phyloP scores from a whole-genome alignment of 345 rosid genomes.

The Noccaea caerulescens region DNA sequence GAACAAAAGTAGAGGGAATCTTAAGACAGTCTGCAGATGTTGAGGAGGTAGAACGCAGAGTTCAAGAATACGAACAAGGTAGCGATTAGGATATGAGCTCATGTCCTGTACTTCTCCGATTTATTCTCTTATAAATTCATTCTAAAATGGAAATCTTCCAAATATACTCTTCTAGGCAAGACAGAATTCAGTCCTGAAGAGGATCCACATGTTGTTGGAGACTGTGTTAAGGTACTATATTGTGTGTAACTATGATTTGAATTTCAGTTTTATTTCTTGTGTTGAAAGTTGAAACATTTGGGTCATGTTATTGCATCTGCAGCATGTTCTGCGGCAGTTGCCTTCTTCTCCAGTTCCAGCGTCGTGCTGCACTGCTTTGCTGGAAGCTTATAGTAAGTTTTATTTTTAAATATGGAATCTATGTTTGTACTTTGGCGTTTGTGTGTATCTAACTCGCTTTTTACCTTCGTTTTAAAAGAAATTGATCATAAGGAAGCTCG shows the following conservation, averaged over 20 bases:
- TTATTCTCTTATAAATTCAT: not conserved
- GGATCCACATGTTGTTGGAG: conserved; percentile 98
- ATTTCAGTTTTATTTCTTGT: conserved; percentile 17
- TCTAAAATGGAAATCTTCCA: not conserved
- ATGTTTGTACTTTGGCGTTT: conserved; percentile 12
- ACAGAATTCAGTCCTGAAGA: conserved; percentile 80
- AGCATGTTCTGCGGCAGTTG: conserved; percentile 96
- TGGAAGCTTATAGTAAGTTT: conserved; percentile 91
- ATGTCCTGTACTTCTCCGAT: not conserved
- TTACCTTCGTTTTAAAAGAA: conserved; percentile 51
- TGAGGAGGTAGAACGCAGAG: conserved; percentile 95
- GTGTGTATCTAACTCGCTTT: conserved; percentile 10
- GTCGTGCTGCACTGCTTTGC: conserved; percentile 91
- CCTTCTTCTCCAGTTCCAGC: conserved; percentile 99
- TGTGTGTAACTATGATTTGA: conserved; percentile 31
- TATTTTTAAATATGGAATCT: conserved; percentile 2
- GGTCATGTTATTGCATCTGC: conserved; percentile 44
- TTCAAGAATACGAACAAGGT: conserved; percentile 96
- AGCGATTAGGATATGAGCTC: conserved; percentile 20
- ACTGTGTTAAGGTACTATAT: conserved; percentile 85
- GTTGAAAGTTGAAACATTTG: conserved; percentile 38
- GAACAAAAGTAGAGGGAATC: conserved; percentile 90
- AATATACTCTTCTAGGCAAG: conserved; percentile 59
- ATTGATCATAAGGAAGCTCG: conserved; percentile 89
- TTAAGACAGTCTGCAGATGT: conserved; percentile 96